Evolutionary conservation across 1,139 yeast genomes (phyloP).

Genomic region (Candida tetrigidarum): DNA sequence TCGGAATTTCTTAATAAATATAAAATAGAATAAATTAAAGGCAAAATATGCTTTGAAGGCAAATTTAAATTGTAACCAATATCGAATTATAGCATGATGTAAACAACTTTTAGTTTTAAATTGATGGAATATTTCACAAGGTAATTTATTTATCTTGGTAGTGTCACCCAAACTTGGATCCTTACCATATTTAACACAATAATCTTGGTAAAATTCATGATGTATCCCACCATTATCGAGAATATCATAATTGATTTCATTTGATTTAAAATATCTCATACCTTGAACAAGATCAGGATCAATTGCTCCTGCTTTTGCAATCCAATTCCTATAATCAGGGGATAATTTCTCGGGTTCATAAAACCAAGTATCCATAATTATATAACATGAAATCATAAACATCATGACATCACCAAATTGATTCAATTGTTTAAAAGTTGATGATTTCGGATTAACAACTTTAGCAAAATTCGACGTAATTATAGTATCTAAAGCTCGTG

Average conservation of each 20-base stretch:
- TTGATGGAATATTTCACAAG: constrained; percentile 41
- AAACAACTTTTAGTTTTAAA: constrained; percentile 38
- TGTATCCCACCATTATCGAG: neutral
- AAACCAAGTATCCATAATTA: constrained; percentile 46
- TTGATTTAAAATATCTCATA: constrained; percentile 27
- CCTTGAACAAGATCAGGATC: constrained; percentile 37
- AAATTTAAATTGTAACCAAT: constrained; percentile 35
- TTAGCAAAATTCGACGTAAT: constrained; percentile 23
- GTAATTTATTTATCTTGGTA: constrained; percentile 30
- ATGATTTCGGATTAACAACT: constrained; percentile 1
- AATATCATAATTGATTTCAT: constrained; percentile 9
- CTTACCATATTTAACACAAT: constrained; percentile 28
- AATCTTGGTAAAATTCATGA: constrained; percentile 24
- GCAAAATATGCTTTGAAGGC: constrained; percentile 33
- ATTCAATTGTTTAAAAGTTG: constrained; percentile 1
- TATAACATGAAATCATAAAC: constrained; percentile 25
- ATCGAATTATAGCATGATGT: constrained; percentile 38
- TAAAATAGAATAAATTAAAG: constrained; percentile 21
- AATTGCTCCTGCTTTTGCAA: constrained; percentile 43
- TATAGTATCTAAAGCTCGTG: constrained; percentile 27
- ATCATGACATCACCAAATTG: constrained; percentile 20
- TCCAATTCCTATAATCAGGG: constrained; percentile 42
- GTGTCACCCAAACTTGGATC: constrained; percentile 29
- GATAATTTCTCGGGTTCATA: constrained; percentile 38
- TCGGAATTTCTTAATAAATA: constrained; percentile 19